These are phyloP conservation scores for Phytopythium delawarense DNA, from an alignment of 352 stramenopile genomes.

Conservation along the genomic window DNA sequence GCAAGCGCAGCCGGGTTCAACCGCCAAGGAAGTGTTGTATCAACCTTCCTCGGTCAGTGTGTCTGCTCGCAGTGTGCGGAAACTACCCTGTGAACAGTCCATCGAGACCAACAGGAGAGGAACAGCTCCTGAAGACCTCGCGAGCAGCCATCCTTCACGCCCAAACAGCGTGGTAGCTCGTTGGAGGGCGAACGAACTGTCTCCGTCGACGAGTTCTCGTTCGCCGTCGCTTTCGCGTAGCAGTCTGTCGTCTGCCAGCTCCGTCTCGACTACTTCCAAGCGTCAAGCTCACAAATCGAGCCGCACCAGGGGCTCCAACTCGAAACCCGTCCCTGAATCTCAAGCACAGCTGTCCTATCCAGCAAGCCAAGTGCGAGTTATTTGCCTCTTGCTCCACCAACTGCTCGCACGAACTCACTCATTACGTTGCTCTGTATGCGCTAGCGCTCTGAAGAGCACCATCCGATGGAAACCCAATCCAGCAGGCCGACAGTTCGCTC, in stretches of 20 bases:
- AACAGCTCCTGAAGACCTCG: background rate
- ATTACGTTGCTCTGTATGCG: background rate
- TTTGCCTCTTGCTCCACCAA: background rate
- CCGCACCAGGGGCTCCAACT: background rate
- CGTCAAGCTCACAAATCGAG: background rate
- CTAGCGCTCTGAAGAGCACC: background rate
- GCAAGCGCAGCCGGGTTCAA: background rate
- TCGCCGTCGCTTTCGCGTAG: background rate
- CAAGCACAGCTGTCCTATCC: background rate
- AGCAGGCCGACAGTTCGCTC: background rate
- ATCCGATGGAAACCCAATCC: background rate
- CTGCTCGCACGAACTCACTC: background rate
- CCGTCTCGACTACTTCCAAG: background rate
- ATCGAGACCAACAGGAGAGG: background rate
- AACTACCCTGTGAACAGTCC: background rate
- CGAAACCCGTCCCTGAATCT: background rate
- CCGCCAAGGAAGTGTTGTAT: background rate
- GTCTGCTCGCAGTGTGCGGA: background rate
- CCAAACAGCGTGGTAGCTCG: background rate
- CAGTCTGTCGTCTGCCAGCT: background rate
- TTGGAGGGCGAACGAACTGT: background rate
- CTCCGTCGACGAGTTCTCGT: background rate
- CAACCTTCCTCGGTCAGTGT: background rate
- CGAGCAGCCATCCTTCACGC: background rate
- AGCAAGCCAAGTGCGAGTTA: background rate